Conservation (phyloP, 345 rosid genomes). For the Xanthoceras sorbifolium region DNA sequence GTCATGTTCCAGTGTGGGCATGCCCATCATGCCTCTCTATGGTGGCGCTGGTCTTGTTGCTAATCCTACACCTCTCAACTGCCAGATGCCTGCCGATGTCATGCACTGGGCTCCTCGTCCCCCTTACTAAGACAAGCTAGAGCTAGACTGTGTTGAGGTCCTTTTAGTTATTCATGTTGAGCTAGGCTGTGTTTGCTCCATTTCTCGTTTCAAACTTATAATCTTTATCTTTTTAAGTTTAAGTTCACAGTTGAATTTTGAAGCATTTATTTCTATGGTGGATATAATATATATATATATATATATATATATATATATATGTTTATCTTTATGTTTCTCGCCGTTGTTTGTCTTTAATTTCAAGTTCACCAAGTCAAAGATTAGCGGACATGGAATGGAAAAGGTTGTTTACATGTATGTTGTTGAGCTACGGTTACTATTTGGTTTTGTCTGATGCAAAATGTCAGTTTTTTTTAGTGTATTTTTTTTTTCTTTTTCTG, state of each 20-base stretch:
- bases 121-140: slow-evolving; percentile 2
- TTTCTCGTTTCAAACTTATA: no score
- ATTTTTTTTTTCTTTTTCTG: no score
- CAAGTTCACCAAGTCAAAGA: no score
- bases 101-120: slow-evolving; percentile 39
- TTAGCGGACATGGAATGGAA: neutral
- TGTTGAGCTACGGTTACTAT: neutral
- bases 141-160: neutral
- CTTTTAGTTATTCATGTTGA: neutral
- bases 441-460: neutral
- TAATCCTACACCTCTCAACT: slow-evolving; percentile 25
- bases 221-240: no score
- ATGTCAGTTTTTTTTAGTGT: slow-evolving; percentile 18
- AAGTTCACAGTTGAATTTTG: no score
- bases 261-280: neutral
- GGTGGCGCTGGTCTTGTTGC: slow-evolving; percentile 16
- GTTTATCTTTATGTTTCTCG: neutral
- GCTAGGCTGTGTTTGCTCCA: neutral
- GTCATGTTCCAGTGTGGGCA: slow-evolving; percentile 15
- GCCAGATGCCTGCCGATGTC: slow-evolving; percentile 32
- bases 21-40: slow-evolving; percentile 26
- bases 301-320: neutral
- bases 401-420: neutral
- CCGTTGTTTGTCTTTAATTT: no score
- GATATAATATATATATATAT: neutral